A percentile compares a stretch with the other conserved stretches of the same genome.
Conservation (phyloP, 352 stramenopile species). For the Blastocystis sp. region DNA sequence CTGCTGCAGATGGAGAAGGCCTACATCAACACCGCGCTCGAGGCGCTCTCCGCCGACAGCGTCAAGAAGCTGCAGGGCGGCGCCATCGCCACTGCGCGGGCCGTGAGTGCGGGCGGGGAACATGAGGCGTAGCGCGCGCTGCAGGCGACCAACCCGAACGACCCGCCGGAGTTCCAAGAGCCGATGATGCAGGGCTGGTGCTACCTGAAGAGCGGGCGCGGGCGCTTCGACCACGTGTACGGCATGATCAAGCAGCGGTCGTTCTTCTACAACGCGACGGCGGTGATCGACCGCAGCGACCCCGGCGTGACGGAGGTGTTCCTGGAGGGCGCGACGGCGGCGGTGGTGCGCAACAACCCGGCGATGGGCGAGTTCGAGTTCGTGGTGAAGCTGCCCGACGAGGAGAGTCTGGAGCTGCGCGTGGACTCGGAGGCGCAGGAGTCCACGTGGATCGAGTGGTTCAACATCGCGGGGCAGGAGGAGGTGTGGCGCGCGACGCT, state of each 20-base stretch:
- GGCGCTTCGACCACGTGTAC: background rate
- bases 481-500: background rate
- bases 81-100: background rate
- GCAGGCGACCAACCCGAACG: background rate
- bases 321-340: background rate
- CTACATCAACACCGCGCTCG: constrained; percentile 99
- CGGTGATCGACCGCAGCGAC: constrained; percentile 4
- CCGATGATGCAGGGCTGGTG: constrained; percentile 16
- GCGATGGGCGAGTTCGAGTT: constrained; percentile 13
- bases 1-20: constrained; percentile 95
- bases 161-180: background rate
- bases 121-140: background rate
- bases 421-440: background rate
- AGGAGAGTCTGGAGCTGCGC: background rate
- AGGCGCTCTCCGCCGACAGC: constrained; percentile 72
- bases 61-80: background rate
- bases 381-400: background rate
- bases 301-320: constrained; percentile 19
- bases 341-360: background rate
- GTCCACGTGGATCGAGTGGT: background rate
- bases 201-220: background rate
- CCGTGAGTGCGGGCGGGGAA: background rate
- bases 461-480: background rate
- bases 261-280: background rate
- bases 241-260: background rate